Base-by-base conservation (phyloP, 78 protist genomes). In the Pelomyxa schiedti region DNA sequence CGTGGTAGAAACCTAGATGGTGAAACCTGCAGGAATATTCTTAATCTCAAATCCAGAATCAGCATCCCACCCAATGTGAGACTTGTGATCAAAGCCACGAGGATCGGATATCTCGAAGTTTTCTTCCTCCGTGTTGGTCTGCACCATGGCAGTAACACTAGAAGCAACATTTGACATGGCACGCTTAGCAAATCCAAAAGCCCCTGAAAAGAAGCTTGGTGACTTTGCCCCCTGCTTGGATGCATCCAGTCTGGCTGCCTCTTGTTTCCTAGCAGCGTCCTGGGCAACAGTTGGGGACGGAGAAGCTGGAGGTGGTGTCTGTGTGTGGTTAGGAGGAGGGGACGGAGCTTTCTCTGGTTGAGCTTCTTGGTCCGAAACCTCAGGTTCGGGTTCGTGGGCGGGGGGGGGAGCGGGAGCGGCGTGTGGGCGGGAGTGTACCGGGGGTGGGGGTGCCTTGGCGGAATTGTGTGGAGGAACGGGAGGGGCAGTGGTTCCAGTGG, bases 61-160 rank as follows among this genome's bases (percentile, higher is more conserved):
- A n/a, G 29, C 24, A 36, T 66, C 70, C 70, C 70, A 66, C 64
- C 70, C 70, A 9, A 66, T 66, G 37, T 66, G 70, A 9, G 64
- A 30, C 24, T 8, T n/a, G 37, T 66, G 70, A 9, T 36, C 24
- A 36, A 66, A 66, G 37, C 28, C 28, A 8, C 9, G n/a, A 9
- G 70, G 70, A 9, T 36, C 70, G n/a, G 70, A 66, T 8, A 66
- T 47, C 32, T 47, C 58, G 58, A 47, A 16, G 58, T 47, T 47
- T 16, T 16, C 16, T 16, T 47, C 58, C 58, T 47, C 58, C 58
- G 58, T 16, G 58, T 16, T 16, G 58, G 32, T 16, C 58, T 47
- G 16, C 32, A 47, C 58, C 32, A 16, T 16, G 58, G 32, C 16
- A 16, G 58, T 24, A 16, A 47, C 58, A 16, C 32, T 16, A 16